Evolutionary conservation across 2,329 filamentous ascomycete species (phyloP), one percentile per base, ranked within the genome.

Genomic region (Allantophomopsis lycopodina): DNA sequence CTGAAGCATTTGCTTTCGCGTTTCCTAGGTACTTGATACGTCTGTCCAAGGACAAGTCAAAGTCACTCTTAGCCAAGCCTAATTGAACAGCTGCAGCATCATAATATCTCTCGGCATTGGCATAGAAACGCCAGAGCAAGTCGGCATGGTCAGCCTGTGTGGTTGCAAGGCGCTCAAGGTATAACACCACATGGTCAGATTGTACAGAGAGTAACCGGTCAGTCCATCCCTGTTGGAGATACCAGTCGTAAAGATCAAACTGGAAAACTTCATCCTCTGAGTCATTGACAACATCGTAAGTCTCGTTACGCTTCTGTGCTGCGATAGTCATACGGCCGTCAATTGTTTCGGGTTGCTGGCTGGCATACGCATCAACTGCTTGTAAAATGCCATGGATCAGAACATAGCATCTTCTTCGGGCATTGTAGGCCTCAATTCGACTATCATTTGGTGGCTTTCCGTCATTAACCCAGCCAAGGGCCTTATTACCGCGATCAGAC

Each of bases 231-330:
- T 88, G 79, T 40, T 72, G 63, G 48, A 96, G 78, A 59, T 98
- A 98, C 89, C 91, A 98, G 53, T 95, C 88, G 56, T 95, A 98
- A n/a, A 98, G 69, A 51, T 85, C 86, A 44, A 85, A 93, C 57
- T 96, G 82, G 64, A 98, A 98, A 4, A 95, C 83, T 53, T 95
- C 85, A 49, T 98, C 91, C 12, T 80, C 73, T 0, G 89, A 94
- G 42, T 73, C 74, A 54, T 93, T 85, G 50, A 98, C 87, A 2
- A 95, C 83, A 35, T 79, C 75, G 60, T 96, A 94, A 0, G 91
- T 89, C 62, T 98, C 89, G 37, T 76, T 74, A 47, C 83, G 75
- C 58, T 91, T 86, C 36, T 79, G 88, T 2, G 79, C 77, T 15
- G 83, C 73, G 11, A 85, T 60, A 0, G 86, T 88, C 38, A 75